A percentile compares a stretch with the other conserved stretches of the same genome.
Evolutionary conservation across 257 asterid species (phyloP).

Genomic region (Petunia axillaris): DNA sequence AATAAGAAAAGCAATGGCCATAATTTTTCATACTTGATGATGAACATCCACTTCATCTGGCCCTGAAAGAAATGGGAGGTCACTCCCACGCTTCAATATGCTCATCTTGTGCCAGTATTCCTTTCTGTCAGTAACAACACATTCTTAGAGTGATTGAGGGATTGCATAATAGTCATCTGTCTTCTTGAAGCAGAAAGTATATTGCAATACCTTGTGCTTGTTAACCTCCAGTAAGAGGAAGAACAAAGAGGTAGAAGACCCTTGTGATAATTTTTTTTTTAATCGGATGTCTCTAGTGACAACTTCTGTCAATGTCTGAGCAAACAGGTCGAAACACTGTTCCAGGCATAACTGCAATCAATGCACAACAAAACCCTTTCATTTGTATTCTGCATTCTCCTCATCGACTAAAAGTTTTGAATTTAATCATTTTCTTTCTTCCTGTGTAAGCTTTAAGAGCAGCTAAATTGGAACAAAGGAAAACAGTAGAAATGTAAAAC

Average conservation of each 20-base stretch:
- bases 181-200: constrained; percentile 46
- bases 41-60: constrained; percentile 93
- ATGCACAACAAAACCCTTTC: too few relatives aligned
- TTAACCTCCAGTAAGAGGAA: background rate
- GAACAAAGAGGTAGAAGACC: background rate
- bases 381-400: too few relatives aligned
- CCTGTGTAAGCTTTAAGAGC: background rate
- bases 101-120: constrained; percentile 85
- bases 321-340: too few relatives aligned
- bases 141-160: constrained; percentile 77
- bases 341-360: too few relatives aligned
- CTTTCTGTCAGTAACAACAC: constrained; percentile 57
- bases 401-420: background rate
- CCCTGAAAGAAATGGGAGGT: constrained; percentile 87
- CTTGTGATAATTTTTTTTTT: too few relatives aligned
- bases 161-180: constrained; percentile 81
- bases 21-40: constrained; percentile 60
- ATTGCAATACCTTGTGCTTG: background rate
- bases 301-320: too few relatives aligned
- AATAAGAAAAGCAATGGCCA: background rate
- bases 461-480: background rate
- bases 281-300: too few relatives aligned
- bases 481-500: too few relatives aligned
- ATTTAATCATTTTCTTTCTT: background rate
- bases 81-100: constrained; percentile 88